Base-by-base conservation (phyloP, 257 asterid species). In the Avicennia marina region DNA sequence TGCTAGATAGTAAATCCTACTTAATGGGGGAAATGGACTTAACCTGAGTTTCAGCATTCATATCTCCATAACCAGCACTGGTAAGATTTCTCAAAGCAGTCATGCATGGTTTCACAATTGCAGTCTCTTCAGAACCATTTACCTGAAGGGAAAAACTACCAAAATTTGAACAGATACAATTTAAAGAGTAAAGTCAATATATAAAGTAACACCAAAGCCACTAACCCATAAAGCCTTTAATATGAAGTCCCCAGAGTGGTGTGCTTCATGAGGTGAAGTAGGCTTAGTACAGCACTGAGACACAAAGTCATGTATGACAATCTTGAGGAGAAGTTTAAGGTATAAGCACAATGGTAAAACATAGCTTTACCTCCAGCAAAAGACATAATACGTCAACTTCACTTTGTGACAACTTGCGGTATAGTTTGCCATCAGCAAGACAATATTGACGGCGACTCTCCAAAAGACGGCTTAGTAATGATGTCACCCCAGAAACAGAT, bases 21-120 rank as follows among this genome's bases (percentile, higher is more conserved):
- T n/a, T 42, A 48, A 39, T 40, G 38, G 45, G 48, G 63, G n/a
- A 53, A 21, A 64, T 42, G 9, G 65, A 57, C 45, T 42, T 53
- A 54, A 91, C 97, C 97, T 89, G 95, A 53, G 76, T 75, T 75
- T 81, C 87, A 48, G 65, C 49, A 71, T 77, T 78, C 81, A 89
- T 41, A 39, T 64, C 58, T 60, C 75, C 82, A 69, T 73, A 89
- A 7, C 77, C 53, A 38, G 85, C 74, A 69, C 76, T 69, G 78
- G 77, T 80, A 59, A 93, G 83, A 69, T 75, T 78, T 72, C 72
- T 81, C 75, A 93, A 67, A 67, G 81, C 68, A 40, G 86, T 65
- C 63, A 74, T n/a, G 70, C 95, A 93, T 60, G 97, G 97, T 69
- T 75, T 83, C 69, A 74, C 58, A 63, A 67, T 57, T 48, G 73